Evolutionary conservation across 352 stramenopile species (phyloP), one percentile per base, ranked within the genome.

Genomic region (Pythium biforme): DNA sequence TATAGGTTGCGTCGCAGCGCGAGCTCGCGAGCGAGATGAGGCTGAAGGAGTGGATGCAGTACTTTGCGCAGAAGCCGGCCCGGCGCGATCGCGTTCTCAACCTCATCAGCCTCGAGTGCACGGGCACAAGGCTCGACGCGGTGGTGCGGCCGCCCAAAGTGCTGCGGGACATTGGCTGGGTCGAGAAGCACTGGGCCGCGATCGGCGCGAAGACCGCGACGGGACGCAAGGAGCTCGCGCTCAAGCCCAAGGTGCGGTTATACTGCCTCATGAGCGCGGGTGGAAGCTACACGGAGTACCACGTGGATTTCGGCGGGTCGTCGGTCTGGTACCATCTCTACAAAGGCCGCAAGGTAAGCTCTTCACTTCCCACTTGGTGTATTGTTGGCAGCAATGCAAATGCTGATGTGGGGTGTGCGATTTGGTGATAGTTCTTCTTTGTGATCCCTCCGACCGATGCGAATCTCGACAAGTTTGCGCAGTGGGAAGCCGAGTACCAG

Each of bases 251-350:
- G 27, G 69, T 77, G 31, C 66, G 71, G 43, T 62, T 75, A 2
- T 77, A 77, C 49, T 79, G 71, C 43, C 67, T 82, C 33, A 82
- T 81, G 72, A 79, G 69, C 31, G 64, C 72, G 10, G 68, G 58
- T 0, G 73, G 72, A 29, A 81, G 70, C 56, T 81, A 76, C 62
- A 78, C 68, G 14, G 73, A 81, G 50, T 79, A 70, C 53, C 70
- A 77, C 45, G 65, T 80, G n/a, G 72, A 78, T 33, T 76, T 74
- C 57, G 73, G 75, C 15, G 75, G 75, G 34, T 78, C 73, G 4
- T 81, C 73, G 14, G 64, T 80, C 12, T 84, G 75, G 75, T 76
- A 80, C 56, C 66, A 80, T 56, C 59, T 84, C 27, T 69, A 77
- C 47, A 48, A 59, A 39, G 75, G 75, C 15, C 64, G 61, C 29